A percentile compares a stretch with the other conserved stretches of the same genome.
These are phyloP conservation scores for Leishmania guyanensis DNA, from an alignment of 208 protist species.

Conservation along the genomic window DNA sequence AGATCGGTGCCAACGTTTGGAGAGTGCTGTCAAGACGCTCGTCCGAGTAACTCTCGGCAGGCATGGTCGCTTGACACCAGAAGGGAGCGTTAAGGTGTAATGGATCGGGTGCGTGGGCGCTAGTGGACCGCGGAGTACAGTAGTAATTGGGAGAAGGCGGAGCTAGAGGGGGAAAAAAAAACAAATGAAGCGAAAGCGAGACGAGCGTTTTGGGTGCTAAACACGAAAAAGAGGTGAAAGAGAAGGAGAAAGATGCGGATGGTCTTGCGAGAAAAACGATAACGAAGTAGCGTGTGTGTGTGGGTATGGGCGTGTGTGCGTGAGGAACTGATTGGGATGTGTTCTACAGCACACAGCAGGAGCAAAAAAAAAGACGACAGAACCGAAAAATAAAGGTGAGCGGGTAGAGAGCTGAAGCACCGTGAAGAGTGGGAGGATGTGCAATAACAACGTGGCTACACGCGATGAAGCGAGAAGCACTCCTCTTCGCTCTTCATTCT, in stretches of 20 bases:
- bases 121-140: not conserved
- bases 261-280: not conserved
- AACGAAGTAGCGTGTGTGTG: not conserved
- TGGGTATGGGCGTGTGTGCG: not conserved
- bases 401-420: not conserved
- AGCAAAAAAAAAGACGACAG: not conserved
- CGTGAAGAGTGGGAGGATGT: not conserved
- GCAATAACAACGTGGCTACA: not conserved
- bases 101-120: no score
- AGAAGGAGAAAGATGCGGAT: not conserved
- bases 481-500: not conserved
- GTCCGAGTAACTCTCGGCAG: conserved; percentile 52
- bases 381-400: not conserved
- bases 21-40: conserved; percentile 49
- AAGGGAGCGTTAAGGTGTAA: not conserved
- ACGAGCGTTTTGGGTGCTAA: not conserved
- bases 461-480: not conserved
- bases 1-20: conserved; percentile 44
- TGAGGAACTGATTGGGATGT: not conserved
- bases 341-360: not conserved
- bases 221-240: not conserved
- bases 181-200: not conserved
- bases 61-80: conserved; percentile 21
- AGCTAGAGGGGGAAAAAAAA: not conserved
- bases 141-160: not conserved